Percentiles rank a stretch among this genome's conserved stretches.
These are phyloP conservation scores for Tetrahymena borealis DNA, from an alignment of 73 alveolate genomes.

Conservation along the genomic window DNA sequence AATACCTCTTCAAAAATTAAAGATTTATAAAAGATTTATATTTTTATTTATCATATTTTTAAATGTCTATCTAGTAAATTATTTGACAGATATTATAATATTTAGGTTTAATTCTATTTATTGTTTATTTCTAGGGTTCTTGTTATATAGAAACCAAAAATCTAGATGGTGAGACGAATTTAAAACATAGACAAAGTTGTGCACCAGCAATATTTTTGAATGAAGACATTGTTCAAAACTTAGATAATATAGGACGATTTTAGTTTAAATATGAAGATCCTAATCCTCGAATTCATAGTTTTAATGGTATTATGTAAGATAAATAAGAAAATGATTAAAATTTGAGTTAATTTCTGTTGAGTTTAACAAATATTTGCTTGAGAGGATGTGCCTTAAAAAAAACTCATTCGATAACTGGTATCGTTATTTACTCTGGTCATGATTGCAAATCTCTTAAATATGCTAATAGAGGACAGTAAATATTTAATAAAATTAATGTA, in stretches of 20 bases:
- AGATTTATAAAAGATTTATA: no score
- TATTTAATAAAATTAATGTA: constrained; percentile 51
- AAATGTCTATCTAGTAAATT: no score
- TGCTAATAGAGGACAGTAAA: constrained; percentile 50
- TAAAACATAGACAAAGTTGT: constrained; percentile 60
- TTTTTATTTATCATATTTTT: no score
- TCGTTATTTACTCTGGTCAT: constrained; percentile 87
- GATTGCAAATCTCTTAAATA: constrained; percentile 86
- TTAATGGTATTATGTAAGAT: constrained; percentile 42
- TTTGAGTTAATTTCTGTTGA: background rate
- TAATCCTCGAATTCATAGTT: constrained; percentile 39
- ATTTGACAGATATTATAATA: no score
- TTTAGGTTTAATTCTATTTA: no score
- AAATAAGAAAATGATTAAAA: constrained; percentile 9
- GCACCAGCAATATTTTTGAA: background rate
- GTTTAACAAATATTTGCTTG: constrained; percentile 21
- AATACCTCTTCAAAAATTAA: no score
- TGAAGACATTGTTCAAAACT: constrained; percentile 9
- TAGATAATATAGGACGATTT: constrained; percentile 10
- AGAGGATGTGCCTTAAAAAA: constrained; percentile 83
- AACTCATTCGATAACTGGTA: constrained; percentile 72
- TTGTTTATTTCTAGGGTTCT: no score
- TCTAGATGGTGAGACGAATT: constrained; percentile 88
- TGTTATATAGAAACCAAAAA: constrained; percentile 79
- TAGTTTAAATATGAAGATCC: constrained; percentile 41